Conservation (phyloP, 345 rosid species). For the Rhodamnia rubescens region DNA sequence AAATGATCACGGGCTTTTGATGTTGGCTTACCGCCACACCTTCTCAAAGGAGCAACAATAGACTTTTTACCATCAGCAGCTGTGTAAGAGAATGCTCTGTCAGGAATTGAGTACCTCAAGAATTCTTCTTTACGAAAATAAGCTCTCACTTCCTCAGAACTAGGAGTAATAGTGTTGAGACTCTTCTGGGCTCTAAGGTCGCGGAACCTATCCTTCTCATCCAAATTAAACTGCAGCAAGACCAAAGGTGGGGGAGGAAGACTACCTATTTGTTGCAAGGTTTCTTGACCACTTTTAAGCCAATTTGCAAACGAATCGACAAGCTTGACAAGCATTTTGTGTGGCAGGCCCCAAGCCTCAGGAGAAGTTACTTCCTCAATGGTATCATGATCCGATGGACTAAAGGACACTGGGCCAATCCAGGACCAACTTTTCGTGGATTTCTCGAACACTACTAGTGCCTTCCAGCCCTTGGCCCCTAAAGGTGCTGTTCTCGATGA, state of each 20-base stretch:
- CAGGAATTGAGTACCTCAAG: slow-evolving; percentile 93
- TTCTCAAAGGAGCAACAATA: slow-evolving; percentile 94
- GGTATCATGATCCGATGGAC: slow-evolving; percentile 49
- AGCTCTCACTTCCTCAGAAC: slow-evolving; percentile 77
- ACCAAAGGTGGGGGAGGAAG: slow-evolving; percentile 91
- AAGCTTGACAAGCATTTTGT: slow-evolving; percentile 92
- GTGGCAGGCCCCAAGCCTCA: slow-evolving; percentile 90
- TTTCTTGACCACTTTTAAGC: slow-evolving; percentile 95
- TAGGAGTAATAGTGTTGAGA: slow-evolving; percentile 74
- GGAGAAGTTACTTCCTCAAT: slow-evolving; percentile 89
- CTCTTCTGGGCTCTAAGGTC: slow-evolving; percentile 99
- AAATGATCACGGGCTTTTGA: slow-evolving; percentile 99
- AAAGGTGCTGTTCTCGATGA: slow-evolving; percentile 88
- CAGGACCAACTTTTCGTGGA: slow-evolving; percentile 84
- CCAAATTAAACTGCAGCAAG: slow-evolving; percentile 68
- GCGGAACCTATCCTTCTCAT: slow-evolving; percentile 95
- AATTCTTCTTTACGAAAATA: slow-evolving; percentile 89
- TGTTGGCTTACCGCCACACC: slow-evolving; percentile 99
- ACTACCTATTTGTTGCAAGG: slow-evolving; percentile 88
- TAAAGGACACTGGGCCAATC: slow-evolving; percentile 61
- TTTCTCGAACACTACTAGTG: slow-evolving; percentile 73
- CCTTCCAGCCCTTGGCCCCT: slow-evolving; percentile 97
- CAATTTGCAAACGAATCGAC: slow-evolving; percentile 96
- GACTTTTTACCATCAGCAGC: slow-evolving; percentile 99
- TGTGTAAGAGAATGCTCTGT: slow-evolving; percentile 92